These are phyloP conservation scores for Stemphylium vesicarium DNA, from an alignment of 2,329 filamentous ascomycete species.

Conservation along the genomic window DNA sequence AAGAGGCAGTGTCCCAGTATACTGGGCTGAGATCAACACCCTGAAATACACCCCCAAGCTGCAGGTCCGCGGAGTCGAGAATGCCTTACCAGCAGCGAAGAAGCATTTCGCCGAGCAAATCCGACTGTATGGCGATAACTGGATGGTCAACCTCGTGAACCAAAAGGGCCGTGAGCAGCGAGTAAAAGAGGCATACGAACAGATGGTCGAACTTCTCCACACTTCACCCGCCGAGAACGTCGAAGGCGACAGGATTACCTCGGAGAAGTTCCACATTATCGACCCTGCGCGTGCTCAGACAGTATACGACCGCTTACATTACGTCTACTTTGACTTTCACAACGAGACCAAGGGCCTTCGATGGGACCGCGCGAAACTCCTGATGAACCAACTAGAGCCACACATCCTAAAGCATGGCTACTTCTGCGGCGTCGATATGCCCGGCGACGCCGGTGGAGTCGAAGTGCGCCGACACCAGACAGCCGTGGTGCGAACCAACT, in stretches of 20 bases:
- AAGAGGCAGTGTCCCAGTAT: constrained; percentile 92
- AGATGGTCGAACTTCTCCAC: constrained; percentile 79
- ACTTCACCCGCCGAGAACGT: constrained; percentile 70
- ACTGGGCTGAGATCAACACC: constrained; percentile 95
- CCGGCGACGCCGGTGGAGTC: constrained; percentile 73
- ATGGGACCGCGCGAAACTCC: constrained; percentile 87
- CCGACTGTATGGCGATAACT: constrained; percentile 91
- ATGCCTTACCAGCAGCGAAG: constrained; percentile 76
- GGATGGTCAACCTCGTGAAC: constrained; percentile 96
- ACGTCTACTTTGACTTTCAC: constrained; percentile 98
- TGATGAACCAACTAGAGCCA: constrained; percentile 81
- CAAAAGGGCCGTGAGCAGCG: constrained; percentile 88
- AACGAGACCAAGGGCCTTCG: constrained; percentile 94
- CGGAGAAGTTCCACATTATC: constrained; percentile 82
- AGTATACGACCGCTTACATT: constrained; percentile 84
- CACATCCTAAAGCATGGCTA: constrained; percentile 82
- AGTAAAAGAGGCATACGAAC: constrained; percentile 93
- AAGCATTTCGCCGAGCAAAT: constrained; percentile 96
- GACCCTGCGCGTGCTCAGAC: constrained; percentile 67
- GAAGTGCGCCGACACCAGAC: constrained; percentile 84
- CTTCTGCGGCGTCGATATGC: constrained; percentile 89
- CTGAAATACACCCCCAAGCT: constrained; percentile 90
- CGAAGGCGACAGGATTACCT: constrained; percentile 68
- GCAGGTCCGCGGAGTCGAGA: constrained; percentile 83
- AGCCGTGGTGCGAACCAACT: constrained; percentile 94